phyloP scores from a whole-genome alignment of 2,329 filamentous ascomycete genomes.

The Rugonectria rugulosa region DNA sequence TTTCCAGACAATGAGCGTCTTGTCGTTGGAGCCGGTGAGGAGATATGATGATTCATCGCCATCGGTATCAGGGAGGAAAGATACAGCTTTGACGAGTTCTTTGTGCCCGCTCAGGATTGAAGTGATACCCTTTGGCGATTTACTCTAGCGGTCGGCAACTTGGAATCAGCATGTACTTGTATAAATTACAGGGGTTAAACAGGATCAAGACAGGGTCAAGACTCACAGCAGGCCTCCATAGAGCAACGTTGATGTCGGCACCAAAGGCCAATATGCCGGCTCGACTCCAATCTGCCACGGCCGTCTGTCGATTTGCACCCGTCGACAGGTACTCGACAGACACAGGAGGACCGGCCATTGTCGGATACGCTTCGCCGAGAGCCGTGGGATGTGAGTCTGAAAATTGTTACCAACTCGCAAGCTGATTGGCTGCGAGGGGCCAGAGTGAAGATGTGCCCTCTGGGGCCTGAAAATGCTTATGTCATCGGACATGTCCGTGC shows the following conservation, averaged over 20 bases:
- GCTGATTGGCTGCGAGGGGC: slow-evolving; percentile 46
- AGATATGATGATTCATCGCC: slow-evolving; percentile 63
- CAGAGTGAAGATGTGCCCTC: slow-evolving; percentile 33
- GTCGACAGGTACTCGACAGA: slow-evolving; percentile 69
- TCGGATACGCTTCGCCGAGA: slow-evolving; percentile 21
- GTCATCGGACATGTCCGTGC: slow-evolving; percentile 26
- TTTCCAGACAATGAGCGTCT: slow-evolving; percentile 77
- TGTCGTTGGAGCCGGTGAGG: slow-evolving; percentile 83
- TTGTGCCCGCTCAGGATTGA: slow-evolving; percentile 77
- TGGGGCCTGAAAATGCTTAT: slow-evolving; percentile 29
- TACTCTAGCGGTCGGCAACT: slow-evolving; percentile 39
- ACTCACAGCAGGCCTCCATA: slow-evolving; percentile 84
- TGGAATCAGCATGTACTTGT: background rate
- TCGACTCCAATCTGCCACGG: slow-evolving; percentile 86
- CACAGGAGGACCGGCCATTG: slow-evolving; percentile 42
- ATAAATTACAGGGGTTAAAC: background rate
- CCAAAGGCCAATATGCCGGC: slow-evolving; percentile 84
- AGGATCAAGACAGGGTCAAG: background rate
- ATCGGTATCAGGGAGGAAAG: slow-evolving; percentile 68
- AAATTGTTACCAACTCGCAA: slow-evolving; percentile 42
- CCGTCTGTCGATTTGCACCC: slow-evolving; percentile 89
- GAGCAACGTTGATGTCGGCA: slow-evolving; percentile 84
- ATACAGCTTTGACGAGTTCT: slow-evolving; percentile 82
- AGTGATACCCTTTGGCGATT: slow-evolving; percentile 64
- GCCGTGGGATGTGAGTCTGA: slow-evolving; percentile 42